phyloP scores from a whole-genome alignment of 2,329 filamentous ascomycete genomes.

The Eutypa lata region DNA sequence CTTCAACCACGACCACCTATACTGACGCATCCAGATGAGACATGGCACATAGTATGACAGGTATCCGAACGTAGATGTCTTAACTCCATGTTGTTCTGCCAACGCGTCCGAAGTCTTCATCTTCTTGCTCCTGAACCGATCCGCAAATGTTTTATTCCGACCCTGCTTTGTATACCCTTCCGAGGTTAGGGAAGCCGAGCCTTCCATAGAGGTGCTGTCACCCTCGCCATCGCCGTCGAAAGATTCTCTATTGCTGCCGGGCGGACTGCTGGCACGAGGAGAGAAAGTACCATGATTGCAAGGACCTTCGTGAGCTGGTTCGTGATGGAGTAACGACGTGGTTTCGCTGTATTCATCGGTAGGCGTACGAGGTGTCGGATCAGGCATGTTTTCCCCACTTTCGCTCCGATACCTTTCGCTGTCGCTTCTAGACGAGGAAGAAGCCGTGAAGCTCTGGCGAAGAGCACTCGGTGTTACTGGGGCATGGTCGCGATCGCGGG shows the following conservation, averaged over 20 bases:
- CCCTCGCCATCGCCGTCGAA: constrained; percentile 9
- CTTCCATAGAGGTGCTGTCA: constrained; percentile 27
- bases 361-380: constrained; percentile 1
- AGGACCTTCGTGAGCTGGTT: constrained; percentile 41
- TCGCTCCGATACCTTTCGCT: constrained; percentile 1
- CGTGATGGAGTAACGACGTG: constrained; percentile 43
- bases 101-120: constrained; percentile 71
- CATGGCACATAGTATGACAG: constrained; percentile 90
- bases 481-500: constrained; percentile 18
- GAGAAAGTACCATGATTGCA: constrained; percentile 78
- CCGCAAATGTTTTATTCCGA: constrained; percentile 49
- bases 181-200: constrained; percentile 31
- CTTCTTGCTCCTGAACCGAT: constrained; percentile 58
- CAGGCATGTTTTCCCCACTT: constrained; percentile 2
- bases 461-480: constrained; percentile 28
- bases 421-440: constrained; percentile 14
- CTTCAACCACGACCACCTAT: constrained; percentile 74
- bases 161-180: constrained; percentile 32
- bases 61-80: constrained; percentile 76
- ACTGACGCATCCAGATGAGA: constrained; percentile 86
- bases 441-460: constrained; percentile 26
- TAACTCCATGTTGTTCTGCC: constrained; percentile 70
- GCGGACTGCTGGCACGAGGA: constrained; percentile 55
- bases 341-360: constrained; percentile 39
- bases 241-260: constrained; percentile 27